A percentile compares a stretch with the other conserved stretches of the same genome.
phyloP scores from a whole-genome alignment of 495 filamentous ascomycete genomes.

The Xeromyces bisporus region DNA sequence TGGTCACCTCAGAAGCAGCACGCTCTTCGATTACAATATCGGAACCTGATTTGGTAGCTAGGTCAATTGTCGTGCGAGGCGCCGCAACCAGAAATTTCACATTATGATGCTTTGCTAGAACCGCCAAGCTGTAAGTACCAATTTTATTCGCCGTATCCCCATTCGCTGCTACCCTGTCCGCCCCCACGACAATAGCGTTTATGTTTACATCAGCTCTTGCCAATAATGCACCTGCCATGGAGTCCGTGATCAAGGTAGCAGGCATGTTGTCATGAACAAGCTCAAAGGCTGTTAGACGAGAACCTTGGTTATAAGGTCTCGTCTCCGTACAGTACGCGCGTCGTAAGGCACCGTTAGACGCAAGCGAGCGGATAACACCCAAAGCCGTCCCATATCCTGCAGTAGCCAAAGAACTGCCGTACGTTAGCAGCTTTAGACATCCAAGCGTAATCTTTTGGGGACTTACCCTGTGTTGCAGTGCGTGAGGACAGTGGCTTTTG shows the following conservation, averaged over 20 bases:
- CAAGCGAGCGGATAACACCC: slow-evolving; percentile 78
- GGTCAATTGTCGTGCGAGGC: slow-evolving; percentile 83
- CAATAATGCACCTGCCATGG: slow-evolving; percentile 82
- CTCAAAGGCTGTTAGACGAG: slow-evolving; percentile 87
- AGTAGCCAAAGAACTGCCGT: slow-evolving; percentile 66
- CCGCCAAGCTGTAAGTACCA: slow-evolving; percentile 82
- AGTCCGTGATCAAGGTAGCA: slow-evolving; percentile 87
- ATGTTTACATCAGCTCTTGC: slow-evolving; percentile 42
- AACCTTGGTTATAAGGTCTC: slow-evolving; percentile 93
- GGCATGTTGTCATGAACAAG: slow-evolving; percentile 85
- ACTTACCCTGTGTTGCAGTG: slow-evolving; percentile 91
- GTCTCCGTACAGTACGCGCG: slow-evolving; percentile 95
- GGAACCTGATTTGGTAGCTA: slow-evolving; percentile 53
- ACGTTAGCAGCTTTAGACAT: slow-evolving; percentile 4
- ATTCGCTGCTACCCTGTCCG: slow-evolving; percentile 88
- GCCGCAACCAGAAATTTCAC: slow-evolving; percentile 93
- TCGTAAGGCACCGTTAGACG: slow-evolving; percentile 41
- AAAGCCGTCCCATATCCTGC: slow-evolving; percentile 92
- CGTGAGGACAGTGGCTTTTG: slow-evolving; percentile 59
- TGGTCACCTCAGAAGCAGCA: slow-evolving; percentile 57
- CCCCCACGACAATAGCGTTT: slow-evolving; percentile 78
- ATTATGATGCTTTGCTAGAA: slow-evolving; percentile 68
- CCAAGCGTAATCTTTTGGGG: not conserved
- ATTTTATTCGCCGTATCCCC: slow-evolving; percentile 98
- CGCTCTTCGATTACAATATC: slow-evolving; percentile 84